phyloP scores from a whole-genome alignment of 306 rosid species.

The Fragaria iinumae region DNA sequence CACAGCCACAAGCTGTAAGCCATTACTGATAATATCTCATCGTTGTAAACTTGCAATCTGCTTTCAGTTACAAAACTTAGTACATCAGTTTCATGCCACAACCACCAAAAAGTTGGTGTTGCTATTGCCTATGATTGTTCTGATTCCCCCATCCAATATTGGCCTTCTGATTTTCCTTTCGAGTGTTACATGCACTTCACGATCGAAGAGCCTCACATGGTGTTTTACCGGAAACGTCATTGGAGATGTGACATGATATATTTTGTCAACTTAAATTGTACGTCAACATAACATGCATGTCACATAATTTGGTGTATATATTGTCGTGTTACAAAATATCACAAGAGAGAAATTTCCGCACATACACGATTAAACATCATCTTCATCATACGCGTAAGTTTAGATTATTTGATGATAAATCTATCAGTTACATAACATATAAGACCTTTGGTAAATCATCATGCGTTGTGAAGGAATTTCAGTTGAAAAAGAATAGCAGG shows the following conservation, averaged over 20 bases:
- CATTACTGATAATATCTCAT: neutral
- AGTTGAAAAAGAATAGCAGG: neutral
- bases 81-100: neutral
- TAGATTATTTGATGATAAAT: neutral
- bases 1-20: conserved; percentile 6
- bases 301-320: neutral
- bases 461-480: neutral
- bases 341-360: neutral
- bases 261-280: neutral
- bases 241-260: neutral
- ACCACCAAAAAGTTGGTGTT: neutral
- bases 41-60: neutral
- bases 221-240: neutral
- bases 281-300: neutral
- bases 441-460: neutral
- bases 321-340: neutral
- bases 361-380: neutral
- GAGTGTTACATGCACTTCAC: neutral
- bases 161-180: neutral
- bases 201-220: conserved; percentile 1
- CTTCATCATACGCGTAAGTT: neutral
- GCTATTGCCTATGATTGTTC: neutral
- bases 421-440: neutral
- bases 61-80: neutral
- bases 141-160: neutral